Percentiles rank a stretch among this genome's conserved stretches.
Evolutionary conservation across 495 filamentous ascomycete species (phyloP).

Genomic region (Neurospora sp.): DNA sequence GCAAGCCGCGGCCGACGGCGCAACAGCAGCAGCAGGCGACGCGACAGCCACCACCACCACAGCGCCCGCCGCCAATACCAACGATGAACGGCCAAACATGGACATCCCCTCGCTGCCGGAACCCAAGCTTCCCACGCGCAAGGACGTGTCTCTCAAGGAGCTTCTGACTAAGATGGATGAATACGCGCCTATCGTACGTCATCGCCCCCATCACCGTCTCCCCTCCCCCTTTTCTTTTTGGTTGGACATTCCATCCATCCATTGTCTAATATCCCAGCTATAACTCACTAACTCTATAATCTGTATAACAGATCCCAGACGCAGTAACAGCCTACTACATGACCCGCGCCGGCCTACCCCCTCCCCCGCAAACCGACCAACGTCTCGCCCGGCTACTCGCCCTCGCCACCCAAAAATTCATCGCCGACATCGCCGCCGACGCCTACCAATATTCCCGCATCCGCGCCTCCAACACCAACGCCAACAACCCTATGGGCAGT

Average conservation of each 20-base stretch:
- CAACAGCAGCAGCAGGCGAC: neutral
- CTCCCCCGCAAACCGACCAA: constrained; percentile 74
- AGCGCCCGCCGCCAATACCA: neutral
- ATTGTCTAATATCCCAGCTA: neutral
- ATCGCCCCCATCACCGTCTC: neutral
- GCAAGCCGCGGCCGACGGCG: constrained; percentile 3
- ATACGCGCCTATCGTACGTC: constrained; percentile 86
- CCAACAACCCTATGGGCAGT: constrained; percentile 80
- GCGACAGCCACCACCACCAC: neutral
- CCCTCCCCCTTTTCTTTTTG: neutral
- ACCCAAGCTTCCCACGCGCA: constrained; percentile 54
- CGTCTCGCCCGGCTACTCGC: constrained; percentile 88
- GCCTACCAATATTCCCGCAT: constrained; percentile 96
- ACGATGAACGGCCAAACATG: constrained; percentile 5
- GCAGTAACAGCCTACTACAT: constrained; percentile 98
- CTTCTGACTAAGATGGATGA: constrained; percentile 96
- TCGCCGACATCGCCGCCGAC: constrained; percentile 93
- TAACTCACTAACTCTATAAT: neutral
- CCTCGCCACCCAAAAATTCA: constrained; percentile 94
- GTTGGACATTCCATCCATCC: neutral
- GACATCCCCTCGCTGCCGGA: constrained; percentile 18
- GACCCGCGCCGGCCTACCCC: constrained; percentile 84
- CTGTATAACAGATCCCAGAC: constrained; percentile 69
- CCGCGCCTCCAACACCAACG: constrained; percentile 77
- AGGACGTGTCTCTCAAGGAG: constrained; percentile 83